Base-by-base conservation (phyloP, 345 rosid genomes). In the Euphorbia tirucalli region DNA sequence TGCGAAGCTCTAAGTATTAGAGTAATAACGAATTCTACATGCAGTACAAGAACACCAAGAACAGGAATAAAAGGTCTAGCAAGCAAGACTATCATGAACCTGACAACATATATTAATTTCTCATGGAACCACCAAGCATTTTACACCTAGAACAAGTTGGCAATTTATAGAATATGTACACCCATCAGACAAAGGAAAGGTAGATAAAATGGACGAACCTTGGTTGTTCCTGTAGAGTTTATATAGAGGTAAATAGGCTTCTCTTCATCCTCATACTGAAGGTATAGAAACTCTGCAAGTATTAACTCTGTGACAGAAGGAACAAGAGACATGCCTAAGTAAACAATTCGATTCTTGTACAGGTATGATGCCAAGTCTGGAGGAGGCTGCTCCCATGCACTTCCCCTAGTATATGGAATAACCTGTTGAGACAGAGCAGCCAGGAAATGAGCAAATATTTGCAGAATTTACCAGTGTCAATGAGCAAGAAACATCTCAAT, bases 251-350 rank as follows among this genome's bases (percentile, higher is more conserved):
- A 95, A 41, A 95, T 90, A 72, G 99, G 99, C 75, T 89, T 89
- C 66, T 87, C 86, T 35, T 77, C 85, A 72, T 89, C 96, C 81
- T 87, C 90, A 77, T 85, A 87, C 81, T 89, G 90, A 76, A 95
- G 99, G 83, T 90, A 92, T 71, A 95, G 92, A 89, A 95, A 89
- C 71, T 92, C 92, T 0, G 96, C 95, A 5, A 90, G 77, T 48
- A 92, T 79, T 80, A 95, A 66, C 87, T 95, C 96, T 11, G 93
- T 90, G 58, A 92, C 97, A 43, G 92, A 83, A 70, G 99, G 99
- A 79, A 92, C 90, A 75, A 92, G 95, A 70, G 92, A 86, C 97
- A 92, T 90, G 71, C 97, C 99, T 88, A 95, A 77, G 83, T 95
- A 95, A 32, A 95, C 93, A 75, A 95, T 95, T 43, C 96, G 80